Evolutionary conservation across 1,139 yeast species (phyloP).

Genomic region (Scheffersomyces cryptocercus): DNA sequence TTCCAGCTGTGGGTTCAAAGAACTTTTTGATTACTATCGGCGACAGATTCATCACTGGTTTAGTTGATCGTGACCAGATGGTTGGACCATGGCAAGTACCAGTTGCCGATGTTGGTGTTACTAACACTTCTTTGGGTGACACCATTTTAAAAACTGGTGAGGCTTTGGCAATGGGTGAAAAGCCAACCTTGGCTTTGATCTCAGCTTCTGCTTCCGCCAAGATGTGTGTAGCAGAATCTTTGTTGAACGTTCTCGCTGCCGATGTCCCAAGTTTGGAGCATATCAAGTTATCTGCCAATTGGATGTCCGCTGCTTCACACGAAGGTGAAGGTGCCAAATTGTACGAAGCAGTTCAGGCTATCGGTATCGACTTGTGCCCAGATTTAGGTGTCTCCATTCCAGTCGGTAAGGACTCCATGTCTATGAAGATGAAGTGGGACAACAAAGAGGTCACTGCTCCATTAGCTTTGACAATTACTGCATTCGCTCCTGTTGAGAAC

Average conservation of each 20-base stretch:
- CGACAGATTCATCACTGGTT: slow-evolving; percentile 94
- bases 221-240: slow-evolving; percentile 94
- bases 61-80: slow-evolving; percentile 97
- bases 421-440: slow-evolving; percentile 99
- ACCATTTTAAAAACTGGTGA: slow-evolving; percentile 78
- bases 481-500: slow-evolving; percentile 84
- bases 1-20: slow-evolving; percentile 96
- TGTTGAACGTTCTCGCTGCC: slow-evolving; percentile 87
- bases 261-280: slow-evolving; percentile 75
- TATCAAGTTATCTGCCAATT: slow-evolving; percentile 90
- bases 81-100: slow-evolving; percentile 99
- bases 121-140: slow-evolving; percentile 86
- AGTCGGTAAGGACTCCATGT: slow-evolving; percentile 98
- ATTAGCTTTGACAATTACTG: slow-evolving; percentile 85
- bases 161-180: slow-evolving; percentile 97
- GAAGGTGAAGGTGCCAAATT: slow-evolving; percentile 94
- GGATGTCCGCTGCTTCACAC: slow-evolving; percentile 99
- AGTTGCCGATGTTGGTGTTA: slow-evolving; percentile 98
- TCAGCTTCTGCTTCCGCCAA: slow-evolving; percentile 96
- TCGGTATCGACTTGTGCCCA: slow-evolving; percentile 94
- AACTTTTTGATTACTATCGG: slow-evolving; percentile 95
- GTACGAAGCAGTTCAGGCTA: slow-evolving; percentile 96
- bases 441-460: slow-evolving; percentile 94
- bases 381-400: slow-evolving; percentile 90
- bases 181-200: slow-evolving; percentile 86